These are phyloP conservation scores for Anisodus tanguticus DNA, from an alignment of 257 asterid genomes.

Conservation along the genomic window DNA sequence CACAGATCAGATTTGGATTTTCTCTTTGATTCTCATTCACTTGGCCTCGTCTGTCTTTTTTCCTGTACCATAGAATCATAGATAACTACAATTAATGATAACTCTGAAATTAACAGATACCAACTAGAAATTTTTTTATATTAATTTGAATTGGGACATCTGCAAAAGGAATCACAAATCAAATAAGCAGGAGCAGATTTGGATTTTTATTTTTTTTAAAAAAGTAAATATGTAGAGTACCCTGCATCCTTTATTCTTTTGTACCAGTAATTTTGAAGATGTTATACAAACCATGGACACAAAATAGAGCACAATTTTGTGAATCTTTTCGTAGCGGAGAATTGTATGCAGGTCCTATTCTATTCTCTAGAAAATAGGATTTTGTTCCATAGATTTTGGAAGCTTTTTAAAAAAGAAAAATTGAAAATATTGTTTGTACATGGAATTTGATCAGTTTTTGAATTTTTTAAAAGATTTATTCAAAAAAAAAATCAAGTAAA, in stretches of 20 bases:
- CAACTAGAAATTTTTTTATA: not conserved
- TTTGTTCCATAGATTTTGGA: too few relatives aligned
- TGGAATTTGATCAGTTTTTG: too few relatives aligned
- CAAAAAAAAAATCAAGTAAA: too few relatives aligned
- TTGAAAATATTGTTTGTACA: too few relatives aligned
- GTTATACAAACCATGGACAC: not conserved
- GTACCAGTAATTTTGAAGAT: not conserved
- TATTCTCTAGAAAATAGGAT: too few relatives aligned
- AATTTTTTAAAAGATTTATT: too few relatives aligned
- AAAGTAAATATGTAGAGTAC: not conserved
- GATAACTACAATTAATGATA: not conserved
- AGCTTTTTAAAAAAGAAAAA: too few relatives aligned
- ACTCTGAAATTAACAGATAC: not conserved
- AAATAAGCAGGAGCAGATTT: not conserved
- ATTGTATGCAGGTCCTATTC: too few relatives aligned
- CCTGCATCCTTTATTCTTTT: not conserved
- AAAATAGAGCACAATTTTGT: too few relatives aligned
- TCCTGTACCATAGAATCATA: not conserved
- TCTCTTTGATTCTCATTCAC: constrained; percentile 10
- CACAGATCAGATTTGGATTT: not conserved
- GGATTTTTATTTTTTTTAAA: not conserved
- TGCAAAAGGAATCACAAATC: not conserved
- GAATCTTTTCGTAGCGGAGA: too few relatives aligned
- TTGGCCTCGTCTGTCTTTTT: not conserved
- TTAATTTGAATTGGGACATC: not conserved